Evolutionary conservation across 1,139 yeast species (phyloP), one percentile per base, ranked within the genome.

Genomic region (Insectozyma bohioensis): DNA sequence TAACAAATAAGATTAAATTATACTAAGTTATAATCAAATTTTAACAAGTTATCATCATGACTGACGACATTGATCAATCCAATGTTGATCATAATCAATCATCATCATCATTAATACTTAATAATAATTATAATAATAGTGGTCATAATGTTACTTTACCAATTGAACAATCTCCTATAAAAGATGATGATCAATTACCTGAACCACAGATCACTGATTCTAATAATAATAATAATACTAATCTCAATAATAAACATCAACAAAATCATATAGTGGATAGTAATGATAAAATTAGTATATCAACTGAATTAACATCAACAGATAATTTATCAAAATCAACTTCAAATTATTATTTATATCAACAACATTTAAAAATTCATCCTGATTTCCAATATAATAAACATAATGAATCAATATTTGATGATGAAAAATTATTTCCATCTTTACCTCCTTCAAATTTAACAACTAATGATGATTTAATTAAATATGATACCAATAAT

Each of bases 391-490:
- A 41, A 11, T 67, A 68, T 49, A 62, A 64, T 45, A 51, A 50
- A 21, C 73, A 67, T 45, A 53, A 61, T 35, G 74, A 68, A 42
- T 47, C 62, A n/a, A 54, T 63, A n/a, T 68, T 55, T 40, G 75
- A 68, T 39, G 70, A 67, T 38, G 54, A 46, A 28, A 41, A 54
- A 18, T 40, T 61, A 33, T 67, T 62, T 40, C 75, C 72, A 3
- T 46, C 61, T 29, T 46, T 63, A 23, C 54, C 53, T 28, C 32
- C 33, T 6, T 40, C 44, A 3, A 42, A 36, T 22, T 42, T 44
- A 17, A n/a, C n/a, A n/a, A 18, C 30, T 6, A 20, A 29, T 9
- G 34, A 33, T 6, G 52, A 47, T 3, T 45, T 65, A 19, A 72
- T 62, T 25, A 61, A 59, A 34, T 68, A 66, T 42, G 75, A 68